phyloP scores from a whole-genome alignment of 2,329 filamentous ascomycete species.

The Calonectria henricotiae region DNA sequence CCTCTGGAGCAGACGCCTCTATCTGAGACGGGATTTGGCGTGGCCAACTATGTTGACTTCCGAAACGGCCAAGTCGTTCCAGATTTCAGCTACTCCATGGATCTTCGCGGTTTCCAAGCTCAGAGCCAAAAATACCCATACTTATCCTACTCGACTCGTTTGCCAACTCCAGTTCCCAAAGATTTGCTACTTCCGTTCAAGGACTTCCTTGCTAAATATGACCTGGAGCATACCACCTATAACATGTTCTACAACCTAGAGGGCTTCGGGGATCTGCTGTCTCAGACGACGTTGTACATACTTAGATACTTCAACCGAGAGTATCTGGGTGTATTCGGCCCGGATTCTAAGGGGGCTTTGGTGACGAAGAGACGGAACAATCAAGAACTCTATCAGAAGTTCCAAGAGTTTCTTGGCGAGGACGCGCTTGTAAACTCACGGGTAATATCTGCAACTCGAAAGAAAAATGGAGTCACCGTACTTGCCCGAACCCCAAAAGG shows the following conservation, averaged over 20 bases:
- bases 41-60: constrained; percentile 42
- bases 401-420: constrained; percentile 31
- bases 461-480: constrained; percentile 32
- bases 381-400: constrained; percentile 42
- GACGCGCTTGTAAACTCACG: constrained; percentile 38
- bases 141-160: constrained; percentile 42
- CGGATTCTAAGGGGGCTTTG: constrained; percentile 39
- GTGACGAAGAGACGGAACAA: constrained; percentile 41
- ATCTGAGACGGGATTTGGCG: constrained; percentile 39
- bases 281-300: constrained; percentile 41
- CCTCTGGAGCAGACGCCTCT: constrained; percentile 30
- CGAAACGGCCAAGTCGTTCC: constrained; percentile 35
- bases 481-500: constrained; percentile 33
- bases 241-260: constrained; percentile 44
- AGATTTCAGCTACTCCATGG: constrained; percentile 33
- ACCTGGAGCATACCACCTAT: constrained; percentile 36
- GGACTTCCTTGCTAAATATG: constrained; percentile 41
- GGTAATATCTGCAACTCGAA: constrained; percentile 32
- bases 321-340: constrained; percentile 37
- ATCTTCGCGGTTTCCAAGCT: constrained; percentile 30
- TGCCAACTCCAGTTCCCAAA: constrained; percentile 39
- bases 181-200: constrained; percentile 40
- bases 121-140: constrained; percentile 41
- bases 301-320: constrained; percentile 41
- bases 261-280: constrained; percentile 41